phyloP scores from a whole-genome alignment of 768 basidiomycete species.

The Rhodocollybia butyracea region DNA sequence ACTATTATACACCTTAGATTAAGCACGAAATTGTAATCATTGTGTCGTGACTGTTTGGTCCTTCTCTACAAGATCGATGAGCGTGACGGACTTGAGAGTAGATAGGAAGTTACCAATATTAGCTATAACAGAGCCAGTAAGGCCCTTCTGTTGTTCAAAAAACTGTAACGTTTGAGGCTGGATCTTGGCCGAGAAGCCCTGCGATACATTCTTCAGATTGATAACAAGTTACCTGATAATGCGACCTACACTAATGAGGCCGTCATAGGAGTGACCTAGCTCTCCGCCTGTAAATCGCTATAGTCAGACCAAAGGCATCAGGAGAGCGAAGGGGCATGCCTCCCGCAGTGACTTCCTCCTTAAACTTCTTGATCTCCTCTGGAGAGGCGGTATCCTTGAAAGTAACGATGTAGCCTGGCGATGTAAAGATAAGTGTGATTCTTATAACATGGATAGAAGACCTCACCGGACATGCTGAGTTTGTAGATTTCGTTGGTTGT shows the following conservation, averaged over 20 bases:
- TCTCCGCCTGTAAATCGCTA: constrained; percentile 33
- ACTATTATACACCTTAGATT: too few species aligned
- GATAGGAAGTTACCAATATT: constrained; percentile 16
- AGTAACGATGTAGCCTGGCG: constrained; percentile 51
- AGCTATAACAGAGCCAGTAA: constrained; percentile 15
- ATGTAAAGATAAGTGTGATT: background rate
- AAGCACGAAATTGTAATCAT: background rate
- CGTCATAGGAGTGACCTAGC: constrained; percentile 37
- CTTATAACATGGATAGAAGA: background rate
- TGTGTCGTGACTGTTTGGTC: background rate
- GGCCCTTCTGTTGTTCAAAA: constrained; percentile 22
- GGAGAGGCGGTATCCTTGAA: constrained; percentile 45
- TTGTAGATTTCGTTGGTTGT: background rate
- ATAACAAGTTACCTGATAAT: background rate
- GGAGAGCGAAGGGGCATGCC: constrained; percentile 26
- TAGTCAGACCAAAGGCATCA: background rate
- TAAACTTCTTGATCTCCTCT: constrained; percentile 40
- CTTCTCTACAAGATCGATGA: background rate
- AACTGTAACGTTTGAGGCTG: constrained; percentile 24
- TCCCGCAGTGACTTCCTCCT: constrained; percentile 30
- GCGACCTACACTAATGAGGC: constrained; percentile 33
- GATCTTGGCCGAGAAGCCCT: constrained; percentile 45
- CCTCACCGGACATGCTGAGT: background rate
- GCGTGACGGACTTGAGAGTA: background rate
- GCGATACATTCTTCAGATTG: background rate